A percentile compares a stretch with the other conserved stretches of the same genome.
phyloP scores from a whole-genome alignment of 257 asterid genomes.

The Salvia splendens region DNA sequence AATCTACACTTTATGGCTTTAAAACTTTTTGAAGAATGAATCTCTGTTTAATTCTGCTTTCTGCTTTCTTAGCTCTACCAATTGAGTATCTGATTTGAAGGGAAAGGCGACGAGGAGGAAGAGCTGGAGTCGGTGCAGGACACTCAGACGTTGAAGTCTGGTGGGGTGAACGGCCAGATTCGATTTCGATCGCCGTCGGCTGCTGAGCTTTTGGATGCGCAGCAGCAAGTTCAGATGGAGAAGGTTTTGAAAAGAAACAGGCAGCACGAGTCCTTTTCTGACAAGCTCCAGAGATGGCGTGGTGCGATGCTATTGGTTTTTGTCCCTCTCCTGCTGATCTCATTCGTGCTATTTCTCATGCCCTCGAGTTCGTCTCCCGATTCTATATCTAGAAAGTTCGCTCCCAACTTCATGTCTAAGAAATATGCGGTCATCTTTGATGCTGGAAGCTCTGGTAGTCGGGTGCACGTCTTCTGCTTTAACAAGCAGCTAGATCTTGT shows the following conservation, averaged over 20 bases:
- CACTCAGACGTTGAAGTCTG: slow-evolving; percentile 53
- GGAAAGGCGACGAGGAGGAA: slow-evolving; percentile 36
- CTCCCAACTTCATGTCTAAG: slow-evolving; percentile 44
- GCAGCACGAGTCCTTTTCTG: slow-evolving; percentile 50
- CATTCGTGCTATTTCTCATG: slow-evolving; percentile 51
- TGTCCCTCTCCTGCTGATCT: slow-evolving; percentile 57
- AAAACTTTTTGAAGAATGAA: not conserved
- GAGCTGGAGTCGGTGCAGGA: slow-evolving; percentile 55
- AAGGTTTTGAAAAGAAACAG: slow-evolving; percentile 61
- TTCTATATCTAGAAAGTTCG: slow-evolving; percentile 44
- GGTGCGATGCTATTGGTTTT: slow-evolving; percentile 65
- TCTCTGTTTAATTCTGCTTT: slow-evolving; percentile 26
- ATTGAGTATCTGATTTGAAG: slow-evolving; percentile 35
- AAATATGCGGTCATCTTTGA: slow-evolving; percentile 81
- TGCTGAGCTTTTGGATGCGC: slow-evolving; percentile 74
- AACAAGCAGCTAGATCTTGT: slow-evolving; percentile 67
- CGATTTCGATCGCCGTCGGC: slow-evolving; percentile 96
- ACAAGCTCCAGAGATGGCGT: slow-evolving; percentile 71
- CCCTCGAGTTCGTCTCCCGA: slow-evolving; percentile 40
- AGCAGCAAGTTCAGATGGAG: slow-evolving; percentile 68
- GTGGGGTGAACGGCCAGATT: slow-evolving; percentile 87
- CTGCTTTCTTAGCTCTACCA: slow-evolving; percentile 29
- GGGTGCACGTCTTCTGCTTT: slow-evolving; percentile 89
- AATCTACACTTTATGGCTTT: not conserved
- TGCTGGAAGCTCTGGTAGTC: slow-evolving; percentile 92